Conservation (phyloP, 108 stramenopile species). For the Pseudonitzschia pungens region DNA sequence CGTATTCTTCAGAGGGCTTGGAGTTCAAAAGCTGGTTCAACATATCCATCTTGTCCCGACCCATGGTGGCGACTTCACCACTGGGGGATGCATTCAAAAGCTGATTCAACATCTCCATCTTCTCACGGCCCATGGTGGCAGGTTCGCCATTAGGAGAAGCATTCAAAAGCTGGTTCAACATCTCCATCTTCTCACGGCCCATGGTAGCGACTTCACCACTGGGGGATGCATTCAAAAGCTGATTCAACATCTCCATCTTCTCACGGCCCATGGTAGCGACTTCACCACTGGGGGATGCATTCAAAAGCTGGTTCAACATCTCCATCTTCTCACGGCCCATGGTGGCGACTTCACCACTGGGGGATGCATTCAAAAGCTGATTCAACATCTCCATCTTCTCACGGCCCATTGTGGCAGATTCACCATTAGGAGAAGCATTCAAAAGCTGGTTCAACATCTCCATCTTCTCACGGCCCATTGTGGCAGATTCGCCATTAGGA, state of each 20-base stretch:
- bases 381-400: constrained; percentile 15
- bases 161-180: not conserved
- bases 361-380: not conserved
- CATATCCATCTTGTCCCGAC: constrained; percentile 4
- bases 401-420: not conserved
- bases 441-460: not conserved
- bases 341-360: not conserved
- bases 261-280: not conserved
- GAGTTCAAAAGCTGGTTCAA: not conserved
- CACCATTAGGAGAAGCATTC: not conserved
- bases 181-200: not conserved
- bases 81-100: not conserved
- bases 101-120: constrained; percentile 1
- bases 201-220: not conserved
- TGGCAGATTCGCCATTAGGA: not conserved
- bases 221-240: not conserved
- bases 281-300: not conserved
- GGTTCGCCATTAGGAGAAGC: constrained; percentile 1
- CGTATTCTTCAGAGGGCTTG: not conserved
- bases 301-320: not conserved
- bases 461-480: constrained; percentile 1
- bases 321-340: constrained; percentile 13
- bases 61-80: not conserved
- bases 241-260: constrained; percentile 2
- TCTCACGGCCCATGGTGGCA: not conserved